phyloP scores from a whole-genome alignment of 306 rosid genomes.

The Abrus pulchellus region DNA sequence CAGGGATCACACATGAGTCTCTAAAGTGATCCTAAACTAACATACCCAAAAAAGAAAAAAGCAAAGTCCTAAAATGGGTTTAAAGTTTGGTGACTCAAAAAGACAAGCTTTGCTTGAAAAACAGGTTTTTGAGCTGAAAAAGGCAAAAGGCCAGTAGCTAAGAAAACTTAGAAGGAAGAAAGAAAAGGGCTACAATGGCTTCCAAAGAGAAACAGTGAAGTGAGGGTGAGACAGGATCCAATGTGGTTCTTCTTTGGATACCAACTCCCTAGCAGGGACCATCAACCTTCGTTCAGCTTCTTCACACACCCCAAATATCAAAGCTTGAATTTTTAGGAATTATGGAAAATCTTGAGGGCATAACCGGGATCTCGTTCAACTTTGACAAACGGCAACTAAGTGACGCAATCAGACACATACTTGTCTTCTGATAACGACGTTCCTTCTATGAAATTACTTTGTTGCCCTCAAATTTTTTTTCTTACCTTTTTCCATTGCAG shows the following conservation, averaged over 20 bases:
- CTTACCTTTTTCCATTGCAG: background rate
- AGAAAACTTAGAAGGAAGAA: constrained; percentile 30
- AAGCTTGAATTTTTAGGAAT: background rate
- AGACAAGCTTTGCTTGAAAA: constrained; percentile 44
- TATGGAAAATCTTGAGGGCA: constrained; percentile 5
- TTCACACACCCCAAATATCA: background rate
- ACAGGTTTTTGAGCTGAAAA: constrained; percentile 48
- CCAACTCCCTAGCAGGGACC: constrained; percentile 49
- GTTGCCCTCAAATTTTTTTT: background rate
- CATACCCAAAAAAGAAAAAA: constrained; percentile 29
- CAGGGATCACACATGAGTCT: constrained; percentile 47
- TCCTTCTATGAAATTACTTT: background rate
- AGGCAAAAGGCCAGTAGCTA: constrained; percentile 32
- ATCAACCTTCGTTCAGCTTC: constrained; percentile 5
- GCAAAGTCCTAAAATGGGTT: constrained; percentile 42
- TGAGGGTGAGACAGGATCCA: constrained; percentile 47
- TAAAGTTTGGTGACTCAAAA: constrained; percentile 26
- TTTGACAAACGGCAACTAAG: constrained; percentile 18
- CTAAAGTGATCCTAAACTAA: constrained; percentile 28
- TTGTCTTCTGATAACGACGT: background rate
- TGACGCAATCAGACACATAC: constrained; percentile 8
- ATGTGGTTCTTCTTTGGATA: constrained; percentile 53
- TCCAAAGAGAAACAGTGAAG: constrained; percentile 42
- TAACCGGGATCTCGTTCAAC: background rate
- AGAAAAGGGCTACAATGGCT: constrained; percentile 58